Conservation (phyloP, 108 stramenopile genomes). For the Seminavis robusta region DNA sequence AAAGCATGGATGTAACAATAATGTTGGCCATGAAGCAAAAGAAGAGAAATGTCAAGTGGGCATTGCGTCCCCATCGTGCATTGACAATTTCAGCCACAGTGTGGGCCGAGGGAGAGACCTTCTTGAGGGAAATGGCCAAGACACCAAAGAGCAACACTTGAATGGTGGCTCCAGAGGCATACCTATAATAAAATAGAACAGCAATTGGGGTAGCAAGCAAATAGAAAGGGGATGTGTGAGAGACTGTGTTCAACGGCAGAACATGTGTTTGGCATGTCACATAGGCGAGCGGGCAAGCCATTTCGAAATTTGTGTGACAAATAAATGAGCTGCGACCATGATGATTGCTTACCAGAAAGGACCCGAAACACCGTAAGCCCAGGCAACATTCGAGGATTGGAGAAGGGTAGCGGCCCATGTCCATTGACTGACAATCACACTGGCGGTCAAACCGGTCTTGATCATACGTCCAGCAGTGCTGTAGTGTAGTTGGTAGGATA, state of each 20-base stretch:
- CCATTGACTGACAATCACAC: slow-evolving; percentile 90
- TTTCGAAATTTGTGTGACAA: too few relatives aligned
- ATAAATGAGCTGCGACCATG: too few relatives aligned
- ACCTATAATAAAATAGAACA: slow-evolving; percentile 23
- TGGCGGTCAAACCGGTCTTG: slow-evolving; percentile 90
- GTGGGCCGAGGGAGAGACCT: slow-evolving; percentile 86
- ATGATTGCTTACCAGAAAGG: slow-evolving; percentile 89
- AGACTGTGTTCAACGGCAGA: too few relatives aligned
- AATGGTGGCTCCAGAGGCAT: slow-evolving; percentile 90
- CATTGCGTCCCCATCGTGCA: slow-evolving; percentile 86
- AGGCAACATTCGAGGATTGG: slow-evolving; percentile 93
- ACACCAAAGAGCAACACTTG: slow-evolving; percentile 93
- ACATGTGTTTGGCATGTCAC: too few relatives aligned
- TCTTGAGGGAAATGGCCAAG: slow-evolving; percentile 89
- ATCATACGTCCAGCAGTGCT: slow-evolving; percentile 92
- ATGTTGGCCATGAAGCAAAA: slow-evolving; percentile 85
- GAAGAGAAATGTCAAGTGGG: slow-evolving; percentile 90
- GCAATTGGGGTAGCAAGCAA: too few relatives aligned
- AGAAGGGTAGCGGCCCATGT: slow-evolving; percentile 95
- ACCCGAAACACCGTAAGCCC: slow-evolving; percentile 87
- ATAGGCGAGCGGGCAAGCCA: too few relatives aligned
- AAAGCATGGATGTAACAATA: slow-evolving; percentile 90
- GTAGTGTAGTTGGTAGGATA: slow-evolving; percentile 8
- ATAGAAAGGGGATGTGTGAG: not conserved
- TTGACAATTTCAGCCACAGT: slow-evolving; percentile 91